These are phyloP conservation scores for Paracorniculantispora psalliotae DNA, from an alignment of 2,329 filamentous ascomycete species.

Conservation along the genomic window DNA sequence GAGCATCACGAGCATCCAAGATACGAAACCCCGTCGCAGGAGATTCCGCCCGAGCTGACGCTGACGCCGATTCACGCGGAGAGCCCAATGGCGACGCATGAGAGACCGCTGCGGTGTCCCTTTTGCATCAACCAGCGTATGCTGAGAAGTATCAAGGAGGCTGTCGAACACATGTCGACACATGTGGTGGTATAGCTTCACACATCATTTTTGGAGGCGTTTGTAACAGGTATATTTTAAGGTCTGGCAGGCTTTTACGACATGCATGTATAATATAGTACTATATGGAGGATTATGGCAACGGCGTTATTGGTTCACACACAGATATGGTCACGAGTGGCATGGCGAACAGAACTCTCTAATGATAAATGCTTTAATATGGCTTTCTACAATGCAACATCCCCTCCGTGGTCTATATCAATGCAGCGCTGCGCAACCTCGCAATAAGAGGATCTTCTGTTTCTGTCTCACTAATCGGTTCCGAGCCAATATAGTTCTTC, in stretches of 20 bases:
- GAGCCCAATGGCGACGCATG: conserved; percentile 39
- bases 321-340: neutral
- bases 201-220: neutral
- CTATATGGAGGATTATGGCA: neutral
- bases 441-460: conserved; percentile 7
- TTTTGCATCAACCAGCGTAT: conserved; percentile 59
- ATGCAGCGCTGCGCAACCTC: conserved; percentile 2
- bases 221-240: neutral
- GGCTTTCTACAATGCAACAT: neutral
- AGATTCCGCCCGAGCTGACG: conserved; percentile 39
- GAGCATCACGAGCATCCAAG: conserved; percentile 13
- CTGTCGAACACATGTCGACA: conserved; percentile 58
- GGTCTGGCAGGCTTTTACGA: neutral
- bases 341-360: neutral
- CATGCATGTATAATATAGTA: neutral
- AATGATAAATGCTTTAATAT: neutral
- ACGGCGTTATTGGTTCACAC: neutral
- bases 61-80: conserved; percentile 52
- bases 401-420: neutral
- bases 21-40: conserved; percentile 31
- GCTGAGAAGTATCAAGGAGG: conserved; percentile 56
- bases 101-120: conserved; percentile 51
- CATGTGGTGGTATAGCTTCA: conserved; percentile 49
- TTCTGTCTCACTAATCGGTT: neutral
- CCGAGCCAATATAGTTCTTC: conserved; percentile 65